Percentiles rank a stretch among this genome's conserved stretches.
phyloP scores from a whole-genome alignment of 257 asterid species.

The Forsythia viridissima region DNA sequence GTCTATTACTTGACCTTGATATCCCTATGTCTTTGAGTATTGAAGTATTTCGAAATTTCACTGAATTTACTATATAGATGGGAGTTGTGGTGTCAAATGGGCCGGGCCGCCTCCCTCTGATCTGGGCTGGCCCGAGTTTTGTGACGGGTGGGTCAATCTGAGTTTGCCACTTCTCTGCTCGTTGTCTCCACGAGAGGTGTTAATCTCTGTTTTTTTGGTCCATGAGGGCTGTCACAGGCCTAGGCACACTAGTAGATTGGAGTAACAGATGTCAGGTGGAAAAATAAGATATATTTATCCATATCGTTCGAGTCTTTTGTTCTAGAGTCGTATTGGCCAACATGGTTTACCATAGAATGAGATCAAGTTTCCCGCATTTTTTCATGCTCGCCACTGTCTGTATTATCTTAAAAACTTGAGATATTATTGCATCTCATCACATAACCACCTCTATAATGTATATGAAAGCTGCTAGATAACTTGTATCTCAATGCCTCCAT shows the following conservation, averaged over 20 bases:
- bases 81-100: no score
- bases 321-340: neutral
- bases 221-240: neutral
- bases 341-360: neutral
- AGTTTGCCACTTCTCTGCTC: neutral
- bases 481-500: conserved; percentile 23
- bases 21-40: neutral
- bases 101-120: neutral
- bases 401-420: neutral
- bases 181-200: neutral
- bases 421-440: neutral
- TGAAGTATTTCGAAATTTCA: neutral
- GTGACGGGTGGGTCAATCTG: neutral
- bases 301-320: neutral
- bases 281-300: neutral
- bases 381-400: neutral
- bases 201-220: neutral
- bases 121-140: neutral
- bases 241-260: neutral
- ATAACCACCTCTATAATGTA: neutral
- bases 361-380: neutral
- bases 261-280: neutral
- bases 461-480: neutral
- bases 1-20: neutral
- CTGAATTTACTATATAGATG: no score